Base-by-base conservation (phyloP, 129 eudicot genomes). In the Dittrichia graveolens region DNA sequence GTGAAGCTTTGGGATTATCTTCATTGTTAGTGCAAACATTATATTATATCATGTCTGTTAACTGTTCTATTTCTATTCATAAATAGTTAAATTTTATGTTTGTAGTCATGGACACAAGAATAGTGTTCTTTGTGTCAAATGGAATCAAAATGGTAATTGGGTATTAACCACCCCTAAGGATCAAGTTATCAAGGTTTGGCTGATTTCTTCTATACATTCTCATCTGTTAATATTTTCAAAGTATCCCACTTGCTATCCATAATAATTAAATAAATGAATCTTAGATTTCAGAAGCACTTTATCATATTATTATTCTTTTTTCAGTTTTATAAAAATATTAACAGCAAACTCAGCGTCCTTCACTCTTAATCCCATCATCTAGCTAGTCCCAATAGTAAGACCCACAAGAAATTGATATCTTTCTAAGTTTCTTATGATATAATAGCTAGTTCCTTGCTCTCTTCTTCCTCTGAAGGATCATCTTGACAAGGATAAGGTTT, bases 121-220 rank as follows among this genome's bases (percentile, higher is more conserved):
- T 52, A 94, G 95, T 3, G 99, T 94, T 72, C 97, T 94, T 58
- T 85, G 91, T 65, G 91, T 83, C 19, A 88, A 86, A 73, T 94
- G 99, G 99, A 94, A 94, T 86, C 96, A 94, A 78, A 94, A 94
- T 81, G 99, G 99, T 58, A 94, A 94, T 75, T 94, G 99, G 99
- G 96, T 94, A 41, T 83, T 94, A 72, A 94, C 99, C 19, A 93
- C 99, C 66, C 90, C 99, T 5, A 94, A 94, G 83, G 97, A 94
- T 86, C 99, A 94, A 82, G 90, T 94, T 69, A 88, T 94, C 81
- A 94, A 94, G 97, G 99, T 94, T 67, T 12, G 67, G 18, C 38
- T 67, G 62, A 15, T 44, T 60, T 45, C 47, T 15, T 8, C n/a
- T 48, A 18, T 49, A 61, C 43, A 3, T 47, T 61, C 18, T 58